Evolutionary conservation across 495 filamentous ascomycete genomes (phyloP), one percentile per base, ranked within the genome.

Genomic region (Talaromyces thailandensis): DNA sequence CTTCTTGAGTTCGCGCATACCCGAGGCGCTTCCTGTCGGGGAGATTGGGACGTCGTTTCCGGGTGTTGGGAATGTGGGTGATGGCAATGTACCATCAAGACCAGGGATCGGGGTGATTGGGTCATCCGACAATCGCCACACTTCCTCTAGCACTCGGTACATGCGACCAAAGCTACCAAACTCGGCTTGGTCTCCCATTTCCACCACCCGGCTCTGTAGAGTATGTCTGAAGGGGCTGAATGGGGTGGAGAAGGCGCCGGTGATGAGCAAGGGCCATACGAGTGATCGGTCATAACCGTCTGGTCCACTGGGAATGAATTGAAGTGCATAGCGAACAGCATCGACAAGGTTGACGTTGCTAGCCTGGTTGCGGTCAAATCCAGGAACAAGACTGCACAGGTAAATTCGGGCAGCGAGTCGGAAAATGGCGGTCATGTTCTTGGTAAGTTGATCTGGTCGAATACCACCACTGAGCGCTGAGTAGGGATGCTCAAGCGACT

Each of bases 331-430:
- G 88, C 83, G 50, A n/a, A 96, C 79, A 58, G 89, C 87, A 31
- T 84, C 79, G 48, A 97, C 84, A 5, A 98, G 81, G 65, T 87
- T 85, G 56, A 84, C 70, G 70, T 83, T 92, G 77, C 83, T 88
- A 0, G 76, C 73, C 65, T 92, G 86, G 61, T 78, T 77, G 26
- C 87, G 87, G 64, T 88, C 84, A 71, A 91, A 93, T 29, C 91
- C 92, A 1, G 94, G 94, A 0, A 98, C 91, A 24, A 98, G 81
- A 65, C 88, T 90, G 85, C 91, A 96, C 7, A 98, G 86, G 77
- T 97, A 97, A 73, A 98, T 92, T 57, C 93, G 87, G 1, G 94
- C 94, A 2, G 93, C 94, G 52, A 93, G 75, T 65, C 93, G 90
- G 86, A 96, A 98, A 35, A 95, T 85, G 51, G 86, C 79, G 4